Base-by-base conservation (phyloP, 331 rosid species). In the Prunus yedoensis region DNA sequence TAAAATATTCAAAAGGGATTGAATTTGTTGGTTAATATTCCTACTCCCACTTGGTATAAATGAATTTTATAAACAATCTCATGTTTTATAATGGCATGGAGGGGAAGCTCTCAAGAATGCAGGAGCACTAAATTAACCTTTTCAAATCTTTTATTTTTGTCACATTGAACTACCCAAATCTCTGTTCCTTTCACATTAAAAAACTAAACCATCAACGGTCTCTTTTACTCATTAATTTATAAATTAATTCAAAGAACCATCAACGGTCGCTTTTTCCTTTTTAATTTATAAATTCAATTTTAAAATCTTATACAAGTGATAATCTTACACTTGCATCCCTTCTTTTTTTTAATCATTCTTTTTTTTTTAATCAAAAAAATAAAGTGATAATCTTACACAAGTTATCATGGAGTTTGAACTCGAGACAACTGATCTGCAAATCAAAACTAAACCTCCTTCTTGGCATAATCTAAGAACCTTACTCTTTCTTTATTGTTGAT, bases 371-470 rank as follows among this genome's bases (percentile, higher is more conserved):
- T 21, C 0, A 21, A 21, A 21, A 21, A 21, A 21, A 21, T n/a
- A 21, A 21, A 21, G 21, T 21, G 21, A 21, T 21, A 21, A 21
- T 21, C 21, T 1, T 32, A 4, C 4, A 5, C 38, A 25, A 25
- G 25, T 32, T 32, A 0, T 4, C 7, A 32, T 32, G 1, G 0
- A 0, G 0, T 32, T 32, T 4, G 38, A 32, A 30, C 1, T 0
- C 0, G 1, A 30, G 1, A 30, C 1, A 30, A 30, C 0, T 30
- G 0, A 32, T 5, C 1, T 32, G 7, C 1, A 5, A 32, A 32
- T 32, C 38, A 32, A 32, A 32, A 35, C 43, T 1, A 35, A 5
- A 35, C 43, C 2, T 35, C 43, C 21, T 21, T 21, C 2, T 35
- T 1, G 8, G 8, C 41, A 5, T 8, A 35, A 35, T 35, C 41